Percentiles rank a stretch among this genome's conserved stretches.
Evolutionary conservation across 805 yeast species (phyloP).

Genomic region (Wickerhamiella australiensis): DNA sequence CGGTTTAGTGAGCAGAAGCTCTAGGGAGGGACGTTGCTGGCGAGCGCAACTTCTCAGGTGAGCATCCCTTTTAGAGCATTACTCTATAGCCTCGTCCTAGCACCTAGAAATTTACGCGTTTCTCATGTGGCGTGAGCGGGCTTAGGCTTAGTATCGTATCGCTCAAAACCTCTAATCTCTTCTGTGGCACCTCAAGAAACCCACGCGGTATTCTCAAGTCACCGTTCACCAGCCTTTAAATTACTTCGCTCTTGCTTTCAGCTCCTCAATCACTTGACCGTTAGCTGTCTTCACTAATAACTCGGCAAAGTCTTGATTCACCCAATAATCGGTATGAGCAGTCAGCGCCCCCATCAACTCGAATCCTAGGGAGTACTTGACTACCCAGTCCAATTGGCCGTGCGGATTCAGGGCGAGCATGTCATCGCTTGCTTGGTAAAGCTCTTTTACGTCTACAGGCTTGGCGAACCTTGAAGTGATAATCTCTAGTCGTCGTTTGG

Average conservation of each 20-base stretch:
- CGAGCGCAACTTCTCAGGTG: too few species aligned
- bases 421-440: slow-evolving; percentile 25
- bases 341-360: slow-evolving; percentile 71
- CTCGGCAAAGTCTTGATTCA: slow-evolving; percentile 72
- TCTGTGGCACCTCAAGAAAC: too few species aligned
- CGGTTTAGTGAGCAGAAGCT: too few species aligned
- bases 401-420: slow-evolving; percentile 49
- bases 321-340: slow-evolving; percentile 86
- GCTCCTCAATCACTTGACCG: background rate
- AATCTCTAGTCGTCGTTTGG: background rate
- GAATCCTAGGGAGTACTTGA: slow-evolving; percentile 54
- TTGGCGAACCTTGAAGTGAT: slow-evolving; percentile 5
- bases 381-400: slow-evolving; percentile 74
- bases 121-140: too few species aligned
- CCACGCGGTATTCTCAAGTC: too few species aligned
- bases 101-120: too few species aligned
- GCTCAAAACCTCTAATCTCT: too few species aligned
- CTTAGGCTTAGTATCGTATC: too few species aligned
- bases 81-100: too few species aligned
- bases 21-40: too few species aligned
- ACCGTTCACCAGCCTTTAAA: background rate
- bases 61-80: too few species aligned
- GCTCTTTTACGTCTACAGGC: slow-evolving; percentile 15
- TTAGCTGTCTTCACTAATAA: slow-evolving; percentile 20
- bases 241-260: background rate